Evolutionary conservation across 1,139 yeast genomes (phyloP).

Genomic region (Pichia inconspicua): DNA sequence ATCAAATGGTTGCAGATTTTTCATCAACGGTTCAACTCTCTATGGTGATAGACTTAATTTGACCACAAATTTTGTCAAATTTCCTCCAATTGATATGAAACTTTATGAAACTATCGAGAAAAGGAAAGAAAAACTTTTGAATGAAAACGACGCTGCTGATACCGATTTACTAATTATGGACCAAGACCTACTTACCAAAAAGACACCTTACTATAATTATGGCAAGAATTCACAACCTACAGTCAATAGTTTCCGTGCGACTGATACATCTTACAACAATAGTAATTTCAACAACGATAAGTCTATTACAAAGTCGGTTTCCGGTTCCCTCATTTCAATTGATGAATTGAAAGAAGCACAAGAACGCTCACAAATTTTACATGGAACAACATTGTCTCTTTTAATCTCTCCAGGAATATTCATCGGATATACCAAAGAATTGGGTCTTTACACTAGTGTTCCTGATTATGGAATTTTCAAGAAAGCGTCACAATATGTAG

Average conservation of each 20-base stretch:
- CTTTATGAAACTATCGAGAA: conserved; percentile 45
- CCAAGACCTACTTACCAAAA: conserved; percentile 3
- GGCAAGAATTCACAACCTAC: not conserved
- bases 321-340: conserved; percentile 20
- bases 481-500: conserved; percentile 61
- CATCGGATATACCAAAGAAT: conserved; percentile 37
- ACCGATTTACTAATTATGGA: conserved; percentile 11
- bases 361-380: conserved; percentile 31
- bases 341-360: conserved; percentile 27
- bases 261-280: not conserved
- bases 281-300: conserved; percentile 4
- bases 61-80: conserved; percentile 51
- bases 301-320: conserved; percentile 22
- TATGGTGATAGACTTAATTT: conserved; percentile 30
- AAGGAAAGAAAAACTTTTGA: conserved; percentile 30
- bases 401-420: conserved; percentile 81
- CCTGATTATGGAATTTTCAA: conserved; percentile 80
- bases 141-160: conserved; percentile 31
- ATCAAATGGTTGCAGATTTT: conserved; percentile 73
- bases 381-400: conserved; percentile 40
- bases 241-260: no score
- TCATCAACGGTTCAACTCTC: conserved; percentile 45
- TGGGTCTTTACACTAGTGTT: conserved; percentile 59
- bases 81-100: conserved; percentile 65
- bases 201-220: not conserved